Evolutionary conservation across 139 green algal species (phyloP).

Genomic region (Protoeuglena noctilucae): DNA sequence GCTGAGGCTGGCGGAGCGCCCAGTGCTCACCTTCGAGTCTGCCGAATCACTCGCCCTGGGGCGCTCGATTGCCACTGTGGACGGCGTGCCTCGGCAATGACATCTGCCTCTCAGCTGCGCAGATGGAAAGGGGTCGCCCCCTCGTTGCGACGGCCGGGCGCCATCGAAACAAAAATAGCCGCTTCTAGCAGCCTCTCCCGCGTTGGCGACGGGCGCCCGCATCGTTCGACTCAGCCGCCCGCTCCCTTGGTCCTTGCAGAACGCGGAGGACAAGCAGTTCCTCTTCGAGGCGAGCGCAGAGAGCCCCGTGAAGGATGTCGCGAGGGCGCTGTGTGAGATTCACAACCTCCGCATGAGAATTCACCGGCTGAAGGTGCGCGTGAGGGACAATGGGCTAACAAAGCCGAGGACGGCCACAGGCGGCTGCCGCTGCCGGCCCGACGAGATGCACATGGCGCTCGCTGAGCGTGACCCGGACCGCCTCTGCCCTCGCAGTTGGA

Average conservation of each 20-base stretch:
- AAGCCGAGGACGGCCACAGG: too few species aligned
- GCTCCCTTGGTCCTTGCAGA: constrained; percentile 17
- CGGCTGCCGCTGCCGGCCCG: too few species aligned
- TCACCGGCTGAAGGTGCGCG: constrained; percentile 39
- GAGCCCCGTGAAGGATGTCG: constrained; percentile 25
- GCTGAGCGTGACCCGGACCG: too few species aligned
- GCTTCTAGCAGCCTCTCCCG: background rate
- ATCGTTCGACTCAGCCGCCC: background rate
- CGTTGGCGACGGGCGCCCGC: too few species aligned
- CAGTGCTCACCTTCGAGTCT: background rate
- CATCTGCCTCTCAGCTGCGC: background rate
- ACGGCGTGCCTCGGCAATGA: background rate
- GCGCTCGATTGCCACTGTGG: background rate
- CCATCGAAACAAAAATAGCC: too few species aligned
- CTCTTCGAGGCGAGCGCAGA: constrained; percentile 44
- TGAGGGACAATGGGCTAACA: too few species aligned
- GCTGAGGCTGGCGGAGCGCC: background rate
- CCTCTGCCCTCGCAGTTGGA: too few species aligned
- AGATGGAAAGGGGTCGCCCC: background rate
- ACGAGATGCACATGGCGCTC: too few species aligned
- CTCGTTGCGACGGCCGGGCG: background rate
- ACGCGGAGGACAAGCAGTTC: constrained; percentile 56
- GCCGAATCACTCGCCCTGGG: background rate
- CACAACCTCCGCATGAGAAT: constrained; percentile 56
- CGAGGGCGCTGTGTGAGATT: constrained; percentile 28